Conservation (phyloP, 768 basidiomycete species). For the Mycena haematopus region DNA sequence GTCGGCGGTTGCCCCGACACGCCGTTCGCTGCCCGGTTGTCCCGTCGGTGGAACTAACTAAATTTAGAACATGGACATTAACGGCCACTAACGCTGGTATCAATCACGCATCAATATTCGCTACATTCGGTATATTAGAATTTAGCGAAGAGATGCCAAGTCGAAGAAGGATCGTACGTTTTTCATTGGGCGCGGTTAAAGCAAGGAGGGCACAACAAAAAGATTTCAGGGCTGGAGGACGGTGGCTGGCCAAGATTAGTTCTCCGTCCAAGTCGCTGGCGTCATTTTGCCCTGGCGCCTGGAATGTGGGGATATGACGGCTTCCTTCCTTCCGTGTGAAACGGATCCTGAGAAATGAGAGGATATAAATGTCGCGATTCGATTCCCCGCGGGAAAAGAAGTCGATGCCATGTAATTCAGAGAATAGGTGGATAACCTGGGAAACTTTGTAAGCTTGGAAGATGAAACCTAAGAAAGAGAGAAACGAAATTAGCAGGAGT, state of each 20-base stretch:
- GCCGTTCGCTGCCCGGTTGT: not conserved
- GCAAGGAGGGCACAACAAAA: not conserved
- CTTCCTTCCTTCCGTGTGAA: not conserved
- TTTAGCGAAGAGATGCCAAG: not conserved
- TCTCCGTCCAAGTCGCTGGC: not conserved
- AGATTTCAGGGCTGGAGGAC: not conserved
- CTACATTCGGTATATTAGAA: not conserved
- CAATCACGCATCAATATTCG: slow-evolving; percentile 8
- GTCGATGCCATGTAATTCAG: not conserved
- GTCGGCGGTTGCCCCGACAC: not conserved
- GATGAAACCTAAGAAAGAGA: not conserved
- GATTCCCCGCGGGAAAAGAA: not conserved
- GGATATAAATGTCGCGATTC: not conserved
- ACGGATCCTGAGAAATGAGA: not conserved
- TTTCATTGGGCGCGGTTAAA: too few species aligned
- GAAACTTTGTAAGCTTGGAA: not conserved
- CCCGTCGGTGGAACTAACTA: not conserved
- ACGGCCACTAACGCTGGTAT: slow-evolving; percentile 15
- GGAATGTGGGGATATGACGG: not conserved
- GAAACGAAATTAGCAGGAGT: not conserved
- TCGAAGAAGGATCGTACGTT: too few species aligned
- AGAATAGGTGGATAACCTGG: not conserved
- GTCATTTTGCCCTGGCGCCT: not conserved
- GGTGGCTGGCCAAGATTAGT: not conserved
- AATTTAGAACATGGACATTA: slow-evolving; percentile 1